Base-by-base conservation (phyloP, 1,284 basidiomycete genomes). In the Sporisorium reilianum region DNA sequence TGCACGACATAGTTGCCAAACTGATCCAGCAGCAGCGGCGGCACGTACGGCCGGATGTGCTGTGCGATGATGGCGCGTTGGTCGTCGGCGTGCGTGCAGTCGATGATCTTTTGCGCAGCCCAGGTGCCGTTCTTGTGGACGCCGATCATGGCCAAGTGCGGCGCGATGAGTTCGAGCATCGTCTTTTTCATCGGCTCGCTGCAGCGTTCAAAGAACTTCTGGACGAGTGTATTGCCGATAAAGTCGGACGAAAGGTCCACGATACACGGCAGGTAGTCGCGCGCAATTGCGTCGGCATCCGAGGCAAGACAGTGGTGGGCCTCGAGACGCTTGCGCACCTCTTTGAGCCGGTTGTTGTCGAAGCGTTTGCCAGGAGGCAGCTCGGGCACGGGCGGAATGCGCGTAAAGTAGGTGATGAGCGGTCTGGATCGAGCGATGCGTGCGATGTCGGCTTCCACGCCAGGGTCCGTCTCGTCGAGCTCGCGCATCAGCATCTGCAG, bases 121-220 rank as follows among this genome's bases (percentile, higher is more conserved):
- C 97, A 99, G 0, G 97, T 99, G 41, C 97, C 97, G 80, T 99
- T 99, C 88, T 99, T 99, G 88, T 99, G 97, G 55, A 96, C 95
- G 52, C 97, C 97, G 75, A 98, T 97, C 89, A 94, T 94, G 26
- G 96, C 97, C 25, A 99, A 88, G 85, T 97, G 93, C 55, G 97
- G 97, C 3, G 91, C 90, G 64, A 99, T 91, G 49, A 94, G 91
- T 82, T 98, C 94, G 48, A 99, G 88, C 93, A 99, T 95, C 18
- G 90, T 90, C 73, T 93, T 89, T 77, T 95, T 89, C 51, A 94
- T 90, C 3, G 82, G 85, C 40, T 91, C 87, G 22, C 93, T 93
- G 81, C 93, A 94, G 76, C 90, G 91, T 86, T 98, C 96, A 79
- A 97, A 99, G 28, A 99, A 87, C 86, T 97, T 96, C 87, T 97